Conservation (phyloP, 2,329 filamentous ascomycete species). For the Diaporthe sp. region DNA sequence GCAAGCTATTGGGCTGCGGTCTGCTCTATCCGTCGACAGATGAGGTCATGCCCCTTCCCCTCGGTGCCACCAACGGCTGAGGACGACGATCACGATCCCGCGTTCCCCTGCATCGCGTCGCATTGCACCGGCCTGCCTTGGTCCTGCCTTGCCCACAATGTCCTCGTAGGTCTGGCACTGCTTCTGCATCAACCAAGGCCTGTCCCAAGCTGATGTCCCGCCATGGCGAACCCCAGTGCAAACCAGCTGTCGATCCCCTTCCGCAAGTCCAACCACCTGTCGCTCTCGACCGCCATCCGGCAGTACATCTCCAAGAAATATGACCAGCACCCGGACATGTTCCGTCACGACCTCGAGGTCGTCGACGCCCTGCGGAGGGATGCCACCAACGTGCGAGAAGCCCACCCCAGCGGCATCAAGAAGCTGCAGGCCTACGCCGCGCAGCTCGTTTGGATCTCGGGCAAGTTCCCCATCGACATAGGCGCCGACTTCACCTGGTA, state of each 20-base stretch:
- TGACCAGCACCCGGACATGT: conserved; percentile 99
- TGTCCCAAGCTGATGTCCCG: conserved; percentile 30
- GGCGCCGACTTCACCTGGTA: conserved; percentile 98
- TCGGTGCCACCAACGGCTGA: conserved; percentile 2
- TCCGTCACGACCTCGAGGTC: conserved; percentile 85
- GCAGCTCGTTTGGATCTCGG: conserved; percentile 92
- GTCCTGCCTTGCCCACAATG: conserved; percentile 19
- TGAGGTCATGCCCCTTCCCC: conserved; percentile 31
- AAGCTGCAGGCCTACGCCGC: conserved; percentile 94
- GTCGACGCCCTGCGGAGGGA: conserved; percentile 88
- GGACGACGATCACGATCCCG: conserved; percentile 18
- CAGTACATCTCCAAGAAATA: conserved; percentile 98
- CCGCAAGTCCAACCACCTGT: conserved; percentile 84
- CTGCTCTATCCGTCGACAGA: background rate
- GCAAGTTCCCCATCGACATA: conserved; percentile 97
- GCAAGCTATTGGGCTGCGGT: background rate
- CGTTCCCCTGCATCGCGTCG: conserved; percentile 6
- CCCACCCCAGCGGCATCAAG: conserved; percentile 86
- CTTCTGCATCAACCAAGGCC: background rate
- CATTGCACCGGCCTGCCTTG: conserved; percentile 9
- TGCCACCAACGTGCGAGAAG: conserved; percentile 90
- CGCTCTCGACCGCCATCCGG: conserved; percentile 85
- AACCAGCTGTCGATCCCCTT: conserved; percentile 88
- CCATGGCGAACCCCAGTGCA: conserved; percentile 46
- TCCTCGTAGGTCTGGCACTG: conserved; percentile 25